Evolutionary conservation across 2,329 filamentous ascomycete species (phyloP).

Genomic region (Trichoderma gracile): DNA sequence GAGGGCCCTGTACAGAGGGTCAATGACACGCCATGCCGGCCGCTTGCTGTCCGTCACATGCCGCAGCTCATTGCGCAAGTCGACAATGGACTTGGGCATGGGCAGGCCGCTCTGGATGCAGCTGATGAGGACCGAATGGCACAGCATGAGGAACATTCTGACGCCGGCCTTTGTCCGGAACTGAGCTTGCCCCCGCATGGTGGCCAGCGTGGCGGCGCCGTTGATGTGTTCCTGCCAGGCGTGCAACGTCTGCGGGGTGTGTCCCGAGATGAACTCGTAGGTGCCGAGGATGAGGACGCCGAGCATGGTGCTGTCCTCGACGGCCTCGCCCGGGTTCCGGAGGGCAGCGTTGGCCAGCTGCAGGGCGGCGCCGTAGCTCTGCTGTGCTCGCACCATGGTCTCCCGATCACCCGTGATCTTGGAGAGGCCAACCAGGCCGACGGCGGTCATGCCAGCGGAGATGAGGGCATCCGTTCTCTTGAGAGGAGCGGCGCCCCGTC

Average conservation of each 20-base stretch:
- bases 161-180: conserved; percentile 49
- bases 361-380: conserved; percentile 54
- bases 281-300: conserved; percentile 55
- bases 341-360: conserved; percentile 53
- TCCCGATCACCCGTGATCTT: conserved; percentile 46
- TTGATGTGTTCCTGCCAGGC: conserved; percentile 57
- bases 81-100: conserved; percentile 50
- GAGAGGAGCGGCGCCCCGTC: conserved; percentile 38
- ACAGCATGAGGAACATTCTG: conserved; percentile 57
- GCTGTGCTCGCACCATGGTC: conserved; percentile 50
- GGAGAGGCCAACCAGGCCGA: conserved; percentile 54
- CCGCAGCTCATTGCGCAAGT: conserved; percentile 48
- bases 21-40: conserved; percentile 47
- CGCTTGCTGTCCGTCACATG: conserved; percentile 40
- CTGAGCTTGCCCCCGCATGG: conserved; percentile 50
- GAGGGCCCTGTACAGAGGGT: conserved; percentile 48
- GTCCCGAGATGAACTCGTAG: conserved; percentile 56
- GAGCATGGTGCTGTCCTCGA: conserved; percentile 55
- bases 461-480: conserved; percentile 37
- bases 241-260: conserved; percentile 47
- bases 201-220: conserved; percentile 53
- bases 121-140: conserved; percentile 52
- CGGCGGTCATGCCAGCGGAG: conserved; percentile 55
- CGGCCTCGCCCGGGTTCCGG: conserved; percentile 44
- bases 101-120: conserved; percentile 52